Evolutionary conservation across 257 asterid genomes (phyloP), one percentile per base, ranked within the genome.

Genomic region (Euphrasia confusa): DNA sequence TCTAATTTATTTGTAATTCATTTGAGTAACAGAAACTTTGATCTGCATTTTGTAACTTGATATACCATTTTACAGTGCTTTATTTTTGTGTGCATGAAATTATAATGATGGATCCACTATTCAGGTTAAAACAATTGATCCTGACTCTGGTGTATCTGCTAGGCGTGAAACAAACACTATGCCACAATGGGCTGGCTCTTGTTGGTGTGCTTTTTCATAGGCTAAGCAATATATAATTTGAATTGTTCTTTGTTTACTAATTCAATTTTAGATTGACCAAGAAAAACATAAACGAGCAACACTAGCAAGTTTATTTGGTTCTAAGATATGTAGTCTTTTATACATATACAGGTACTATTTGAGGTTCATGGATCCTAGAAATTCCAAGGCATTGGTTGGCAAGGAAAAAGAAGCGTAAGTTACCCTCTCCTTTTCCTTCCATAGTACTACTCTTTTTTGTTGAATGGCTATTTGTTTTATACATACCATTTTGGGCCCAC

Each of bases 121-220:
- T 72, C 77, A 93, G 99, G 94, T 93, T 17, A 72, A 78, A 76
- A 77, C 90, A 70, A 48, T 68, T 48, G 96, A 93, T 74, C 84
- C 83, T 54, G 48, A 60, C 56, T 80, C 96, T 30, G 90, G 89
- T 48, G 80, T 74, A 62, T 80, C 94, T 70, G 95, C 95, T 61
- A 66, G 68, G 68, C 94, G 99, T 32, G 97, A 93, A 74, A 87
- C 97, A 12, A 93, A 82, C 77, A 93, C 99, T 59, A 93, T 93
- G 97, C 97, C 99, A 1, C 99, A 93, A 42, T 93, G 99, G 99
- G 99, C 99, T 75, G 99, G 99, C 72, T 93, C 99, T 68, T 93
- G 99, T 92, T 93, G 99, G 99, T 93, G 72, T 63, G 65, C 13
- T 64, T 55, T 54, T 72, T 70, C 65, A 60, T 4, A 32, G 39